A percentile compares a stretch with the other conserved stretches of the same genome.
Conservation (phyloP, 2,329 filamentous ascomycete species). For the Teratosphaeria nubilosa region DNA sequence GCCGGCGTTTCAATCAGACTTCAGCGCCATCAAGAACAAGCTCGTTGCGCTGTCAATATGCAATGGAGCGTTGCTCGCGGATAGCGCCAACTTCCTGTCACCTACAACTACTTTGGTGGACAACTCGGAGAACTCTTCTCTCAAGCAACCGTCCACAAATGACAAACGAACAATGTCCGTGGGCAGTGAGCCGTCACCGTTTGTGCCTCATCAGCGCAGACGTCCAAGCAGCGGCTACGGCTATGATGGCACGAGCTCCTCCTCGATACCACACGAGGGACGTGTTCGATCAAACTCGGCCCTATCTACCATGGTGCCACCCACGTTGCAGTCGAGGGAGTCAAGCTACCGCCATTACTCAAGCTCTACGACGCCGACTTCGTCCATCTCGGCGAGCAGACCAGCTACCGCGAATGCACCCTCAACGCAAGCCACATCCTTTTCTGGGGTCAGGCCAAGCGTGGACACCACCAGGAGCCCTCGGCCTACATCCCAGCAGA, state of each 20-base stretch:
- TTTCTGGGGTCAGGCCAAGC: conserved; percentile 16
- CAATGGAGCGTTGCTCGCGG: conserved; percentile 57
- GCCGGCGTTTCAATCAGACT: conserved; percentile 68
- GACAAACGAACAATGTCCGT: conserved; percentile 29
- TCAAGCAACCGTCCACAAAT: conserved; percentile 31
- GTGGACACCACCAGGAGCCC: conserved; percentile 12
- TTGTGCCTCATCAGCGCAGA: conserved; percentile 26
- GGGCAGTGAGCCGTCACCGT: conserved; percentile 25
- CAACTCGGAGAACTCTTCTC: conserved; percentile 22
- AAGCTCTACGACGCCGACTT: conserved; percentile 39
- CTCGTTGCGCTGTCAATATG: conserved; percentile 64
- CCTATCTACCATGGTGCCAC: conserved; percentile 35
- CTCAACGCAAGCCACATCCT: conserved; percentile 3
- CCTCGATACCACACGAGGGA: conserved; percentile 13
- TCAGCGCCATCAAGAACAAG: conserved; percentile 62
- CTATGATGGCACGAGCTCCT: conserved; percentile 4
- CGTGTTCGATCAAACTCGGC: conserved; percentile 49
- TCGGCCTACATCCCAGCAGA: conserved; percentile 21
- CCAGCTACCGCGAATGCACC: conserved; percentile 26
- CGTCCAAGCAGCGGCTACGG: conserved; percentile 56
- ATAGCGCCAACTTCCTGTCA: conserved; percentile 51
- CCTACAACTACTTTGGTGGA: conserved; percentile 33
- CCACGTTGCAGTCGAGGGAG: conserved; percentile 26
- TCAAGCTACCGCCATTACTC: conserved; percentile 20
- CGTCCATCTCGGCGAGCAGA: conserved; percentile 27